Evolutionary conservation across 345 rosid genomes (phyloP), one percentile per base, ranked within the genome.

Genomic region (Melastoma malabathricum): DNA sequence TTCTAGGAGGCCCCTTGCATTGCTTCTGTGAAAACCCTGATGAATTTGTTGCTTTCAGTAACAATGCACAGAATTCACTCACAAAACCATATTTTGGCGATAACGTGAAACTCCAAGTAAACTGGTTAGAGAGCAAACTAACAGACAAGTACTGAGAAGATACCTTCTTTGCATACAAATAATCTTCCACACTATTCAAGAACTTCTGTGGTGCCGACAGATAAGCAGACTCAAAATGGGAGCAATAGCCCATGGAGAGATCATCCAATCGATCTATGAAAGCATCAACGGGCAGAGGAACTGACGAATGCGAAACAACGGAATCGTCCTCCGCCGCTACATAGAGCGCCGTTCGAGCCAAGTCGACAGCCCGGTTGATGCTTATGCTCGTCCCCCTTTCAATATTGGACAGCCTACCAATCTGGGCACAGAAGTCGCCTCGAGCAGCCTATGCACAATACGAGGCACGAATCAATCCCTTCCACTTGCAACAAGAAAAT

Each of bases 271-370:
- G 58, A 15, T 67, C 69, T 34, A 71, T 23, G 48, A 79, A 76
- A 53, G 77, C 75, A 56, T 79, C 86, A 29, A 82, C 75, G 2
- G 86, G 90, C 46, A 82, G 66, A 10, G 79, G 70, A 38, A 72
- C 90, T 0, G 90, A 76, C 7, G 90, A 82, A 31, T 82, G 85
- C 0, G 80, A 76, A 27, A 79, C 46, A 0, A 79, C 73, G 7
- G 89, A 70, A 67, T 76, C 89, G 61, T 79, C 89, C 72, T 82
- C 89, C 3, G 85, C 89, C 10, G 79, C 85, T 46, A 82, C 58
- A 55, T 58, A 68, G 47, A 82, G 81, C 3, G 85, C 83, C 4
- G 75, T 55, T 65, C 66, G 74, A 18, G 62, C 79, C 51, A 79
- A 60, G 71, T 79, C 85, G 66, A 79, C 75, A 44, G 73, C 17